phyloP scores from a whole-genome alignment of 306 rosid genomes.

The Prunus dulcis region DNA sequence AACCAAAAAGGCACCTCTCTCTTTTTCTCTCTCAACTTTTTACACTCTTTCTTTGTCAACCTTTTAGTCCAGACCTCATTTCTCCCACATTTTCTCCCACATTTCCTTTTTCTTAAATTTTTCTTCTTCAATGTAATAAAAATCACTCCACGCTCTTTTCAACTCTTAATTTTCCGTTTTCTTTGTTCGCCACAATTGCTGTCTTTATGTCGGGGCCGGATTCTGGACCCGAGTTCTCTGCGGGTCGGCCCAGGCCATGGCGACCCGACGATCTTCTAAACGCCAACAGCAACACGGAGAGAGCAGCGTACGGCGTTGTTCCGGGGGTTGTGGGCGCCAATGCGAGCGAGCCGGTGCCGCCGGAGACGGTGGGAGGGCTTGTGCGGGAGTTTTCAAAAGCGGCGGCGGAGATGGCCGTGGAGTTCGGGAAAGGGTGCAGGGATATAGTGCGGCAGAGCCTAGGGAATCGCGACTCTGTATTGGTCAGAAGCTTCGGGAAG shows the following conservation, averaged over 20 bases:
- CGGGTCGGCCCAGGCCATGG: constrained; percentile 18
- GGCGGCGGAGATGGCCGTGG: constrained; percentile 74
- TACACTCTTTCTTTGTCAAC: background rate
- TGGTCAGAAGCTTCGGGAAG: constrained; percentile 48
- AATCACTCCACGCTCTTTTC: background rate
- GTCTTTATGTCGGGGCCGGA: constrained; percentile 11
- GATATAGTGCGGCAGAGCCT: constrained; percentile 80
- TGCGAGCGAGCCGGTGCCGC: constrained; percentile 33
- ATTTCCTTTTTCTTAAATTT: background rate
- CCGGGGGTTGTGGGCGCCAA: constrained; percentile 10
- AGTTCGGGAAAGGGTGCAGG: constrained; percentile 83
- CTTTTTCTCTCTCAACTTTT: background rate
- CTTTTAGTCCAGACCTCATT: background rate
- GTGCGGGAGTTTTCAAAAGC: constrained; percentile 69
- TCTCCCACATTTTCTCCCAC: constrained; percentile 1
- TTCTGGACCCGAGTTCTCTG: background rate
- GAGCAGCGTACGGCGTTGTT: background rate
- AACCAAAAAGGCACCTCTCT: background rate
- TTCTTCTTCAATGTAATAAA: constrained; percentile 14
- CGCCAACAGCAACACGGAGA: background rate
- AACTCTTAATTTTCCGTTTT: background rate
- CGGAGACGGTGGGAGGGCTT: constrained; percentile 45
- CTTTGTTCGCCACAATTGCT: background rate
- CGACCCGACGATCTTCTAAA: constrained; percentile 6
- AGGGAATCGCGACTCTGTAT: constrained; percentile 52